Conservation (phyloP, 2,329 filamentous ascomycete species). For the Curvularia verruculosa region DNA sequence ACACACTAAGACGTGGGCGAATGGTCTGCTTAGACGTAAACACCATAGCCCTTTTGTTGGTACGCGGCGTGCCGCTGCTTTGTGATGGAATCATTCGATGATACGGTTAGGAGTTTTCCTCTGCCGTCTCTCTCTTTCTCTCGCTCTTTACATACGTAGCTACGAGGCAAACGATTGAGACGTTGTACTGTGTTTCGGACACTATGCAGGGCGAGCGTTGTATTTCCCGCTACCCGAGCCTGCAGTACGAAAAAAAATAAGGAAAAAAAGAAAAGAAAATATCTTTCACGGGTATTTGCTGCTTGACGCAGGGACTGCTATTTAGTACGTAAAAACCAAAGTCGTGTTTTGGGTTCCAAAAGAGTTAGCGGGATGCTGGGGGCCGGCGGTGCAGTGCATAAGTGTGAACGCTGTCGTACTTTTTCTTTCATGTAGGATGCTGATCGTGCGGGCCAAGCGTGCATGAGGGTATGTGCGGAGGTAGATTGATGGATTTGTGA, state of each 20-base stretch:
- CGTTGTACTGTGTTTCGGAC: background rate
- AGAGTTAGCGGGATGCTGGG: background rate
- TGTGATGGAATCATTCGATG: too few species aligned
- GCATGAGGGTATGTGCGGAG: background rate
- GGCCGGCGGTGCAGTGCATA: background rate
- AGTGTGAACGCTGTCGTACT: background rate
- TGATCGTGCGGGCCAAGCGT: background rate
- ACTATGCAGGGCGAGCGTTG: background rate
- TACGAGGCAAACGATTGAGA: background rate
- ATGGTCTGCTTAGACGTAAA: too few species aligned
- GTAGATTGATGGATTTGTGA: background rate
- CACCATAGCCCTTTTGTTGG: too few species aligned
- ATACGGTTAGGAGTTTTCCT: too few species aligned
- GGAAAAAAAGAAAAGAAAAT: background rate
- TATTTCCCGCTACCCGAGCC: background rate
- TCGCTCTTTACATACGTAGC: background rate
- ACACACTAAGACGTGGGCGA: too few species aligned
- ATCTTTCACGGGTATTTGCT: background rate
- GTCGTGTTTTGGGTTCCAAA: background rate
- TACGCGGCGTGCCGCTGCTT: too few species aligned
- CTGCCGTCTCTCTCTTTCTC: too few species aligned
- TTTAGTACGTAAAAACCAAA: background rate
- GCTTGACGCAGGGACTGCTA: background rate
- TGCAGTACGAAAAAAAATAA: background rate
- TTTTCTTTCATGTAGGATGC: background rate